A percentile compares a stretch with the other conserved stretches of the same genome.
Evolutionary conservation across 1,139 yeast genomes (phyloP).

Genomic region (Saccharomyces hybrid): DNA sequence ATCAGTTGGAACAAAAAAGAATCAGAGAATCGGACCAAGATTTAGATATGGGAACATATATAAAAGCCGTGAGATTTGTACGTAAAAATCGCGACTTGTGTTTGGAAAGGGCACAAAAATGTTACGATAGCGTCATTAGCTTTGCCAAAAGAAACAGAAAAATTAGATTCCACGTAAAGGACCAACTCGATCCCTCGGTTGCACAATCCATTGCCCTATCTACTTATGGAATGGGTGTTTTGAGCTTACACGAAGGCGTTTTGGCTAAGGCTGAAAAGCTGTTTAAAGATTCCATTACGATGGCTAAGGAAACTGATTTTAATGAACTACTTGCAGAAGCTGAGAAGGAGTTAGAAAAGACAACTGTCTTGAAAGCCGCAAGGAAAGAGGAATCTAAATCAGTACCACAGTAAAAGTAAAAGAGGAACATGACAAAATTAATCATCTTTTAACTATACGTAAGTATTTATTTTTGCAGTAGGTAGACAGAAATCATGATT

Average conservation of each 20-base stretch:
- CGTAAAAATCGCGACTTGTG: conserved; percentile 36
- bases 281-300: conserved; percentile 60
- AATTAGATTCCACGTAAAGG: conserved; percentile 31
- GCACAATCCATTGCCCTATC: conserved; percentile 71
- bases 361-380: conserved; percentile 11
- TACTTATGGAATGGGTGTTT: conserved; percentile 79
- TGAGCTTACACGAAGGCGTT: conserved; percentile 46
- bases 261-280: conserved; percentile 47
- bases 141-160: conserved; percentile 47
- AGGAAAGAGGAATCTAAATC: conserved; percentile 5
- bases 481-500: neutral
- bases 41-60: conserved; percentile 25
- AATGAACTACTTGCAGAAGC: conserved; percentile 56
- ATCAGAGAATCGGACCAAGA: conserved; percentile 22
- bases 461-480: neutral
- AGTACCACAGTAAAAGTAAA: neutral
- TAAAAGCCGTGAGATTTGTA: conserved; percentile 21
- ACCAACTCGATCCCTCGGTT: conserved; percentile 39
- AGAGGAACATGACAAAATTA: neutral
- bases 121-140: conserved; percentile 49
- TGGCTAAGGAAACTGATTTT: conserved; percentile 67
- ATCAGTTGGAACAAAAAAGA: conserved; percentile 22
- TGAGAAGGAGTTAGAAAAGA: conserved; percentile 54
- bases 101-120: conserved; percentile 39
- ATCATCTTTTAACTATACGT: neutral